Percentiles rank a stretch among this genome's conserved stretches.
Evolutionary conservation across 352 stramenopile genomes (phyloP).

Genomic region (Globisporangium polare): DNA sequence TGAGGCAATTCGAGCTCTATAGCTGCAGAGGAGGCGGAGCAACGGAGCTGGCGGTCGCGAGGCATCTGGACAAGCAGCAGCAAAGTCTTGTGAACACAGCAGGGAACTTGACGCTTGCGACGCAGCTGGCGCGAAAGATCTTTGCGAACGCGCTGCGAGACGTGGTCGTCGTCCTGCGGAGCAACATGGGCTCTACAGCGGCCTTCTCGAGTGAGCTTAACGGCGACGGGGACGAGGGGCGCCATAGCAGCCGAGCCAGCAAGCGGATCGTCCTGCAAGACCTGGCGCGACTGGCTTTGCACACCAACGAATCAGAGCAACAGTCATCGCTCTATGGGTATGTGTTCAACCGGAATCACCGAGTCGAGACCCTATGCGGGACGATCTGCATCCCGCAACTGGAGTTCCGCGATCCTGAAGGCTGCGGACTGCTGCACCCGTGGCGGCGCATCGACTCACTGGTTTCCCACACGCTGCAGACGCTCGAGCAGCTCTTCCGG

Average conservation of each 20-base stretch:
- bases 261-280: constrained; percentile 29
- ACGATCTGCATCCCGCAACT: constrained; percentile 36
- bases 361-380: constrained; percentile 26
- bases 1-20: constrained; percentile 4
- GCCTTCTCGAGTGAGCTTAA: constrained; percentile 4
- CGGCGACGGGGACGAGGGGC: not conserved
- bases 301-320: not conserved
- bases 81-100: not conserved
- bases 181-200: constrained; percentile 18
- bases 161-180: constrained; percentile 25
- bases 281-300: constrained; percentile 5
- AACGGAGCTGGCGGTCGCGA: constrained; percentile 39
- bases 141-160: constrained; percentile 30
- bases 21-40: constrained; percentile 45
- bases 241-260: constrained; percentile 11
- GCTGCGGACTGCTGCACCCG: constrained; percentile 44
- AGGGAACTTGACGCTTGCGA: not conserved
- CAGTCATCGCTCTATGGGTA: constrained; percentile 5
- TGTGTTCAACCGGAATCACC: constrained; percentile 28
- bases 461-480: constrained; percentile 40
- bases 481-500: constrained; percentile 52
- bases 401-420: constrained; percentile 29
- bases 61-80: constrained; percentile 10
- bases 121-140: constrained; percentile 13
- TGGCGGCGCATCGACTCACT: constrained; percentile 45